phyloP scores from a whole-genome alignment of 805 yeast species.

The Candida loeiensis region DNA sequence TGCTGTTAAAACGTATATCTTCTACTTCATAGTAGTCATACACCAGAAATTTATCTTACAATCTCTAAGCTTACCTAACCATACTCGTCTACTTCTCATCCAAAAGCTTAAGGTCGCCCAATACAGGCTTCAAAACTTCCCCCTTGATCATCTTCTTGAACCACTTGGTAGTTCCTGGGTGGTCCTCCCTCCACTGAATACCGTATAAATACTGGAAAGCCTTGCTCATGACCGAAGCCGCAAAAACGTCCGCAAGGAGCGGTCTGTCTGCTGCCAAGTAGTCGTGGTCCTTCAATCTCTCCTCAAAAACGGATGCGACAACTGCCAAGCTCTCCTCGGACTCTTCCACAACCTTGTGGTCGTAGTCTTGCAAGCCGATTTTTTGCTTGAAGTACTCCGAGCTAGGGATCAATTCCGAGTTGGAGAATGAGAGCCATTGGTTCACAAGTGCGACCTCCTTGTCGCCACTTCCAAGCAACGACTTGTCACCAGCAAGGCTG shows the following conservation, averaged over 20 bases:
- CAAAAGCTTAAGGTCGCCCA: constrained; percentile 50
- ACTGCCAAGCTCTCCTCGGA: constrained; percentile 29
- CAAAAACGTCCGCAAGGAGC: constrained; percentile 43
- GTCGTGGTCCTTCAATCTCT: constrained; percentile 38
- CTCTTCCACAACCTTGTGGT: constrained; percentile 64
- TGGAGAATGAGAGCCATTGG: constrained; percentile 75
- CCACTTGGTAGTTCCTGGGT: constrained; percentile 71
- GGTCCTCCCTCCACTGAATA: constrained; percentile 55
- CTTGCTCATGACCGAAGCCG: constrained; percentile 42
- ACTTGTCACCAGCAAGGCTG: constrained; percentile 43
- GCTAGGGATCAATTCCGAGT: constrained; percentile 56
- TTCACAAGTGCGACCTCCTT: constrained; percentile 63
- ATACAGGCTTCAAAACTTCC: constrained; percentile 36
- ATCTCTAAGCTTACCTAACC: too few species aligned
- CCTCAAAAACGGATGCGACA: constrained; percentile 22
- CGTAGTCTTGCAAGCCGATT: constrained; percentile 65
- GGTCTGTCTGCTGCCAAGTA: constrained; percentile 47
- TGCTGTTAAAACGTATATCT: too few species aligned
- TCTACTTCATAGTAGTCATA: too few species aligned
- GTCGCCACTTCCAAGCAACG: constrained; percentile 61
- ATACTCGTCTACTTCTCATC: constrained; percentile 53
- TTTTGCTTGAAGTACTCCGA: constrained; percentile 55
- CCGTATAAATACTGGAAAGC: constrained; percentile 61
- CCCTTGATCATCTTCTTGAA: constrained; percentile 49
- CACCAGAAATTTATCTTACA: too few species aligned